phyloP scores from a whole-genome alignment of 2,329 filamentous ascomycete genomes.

The Colletotrichum cordylinicola region DNA sequence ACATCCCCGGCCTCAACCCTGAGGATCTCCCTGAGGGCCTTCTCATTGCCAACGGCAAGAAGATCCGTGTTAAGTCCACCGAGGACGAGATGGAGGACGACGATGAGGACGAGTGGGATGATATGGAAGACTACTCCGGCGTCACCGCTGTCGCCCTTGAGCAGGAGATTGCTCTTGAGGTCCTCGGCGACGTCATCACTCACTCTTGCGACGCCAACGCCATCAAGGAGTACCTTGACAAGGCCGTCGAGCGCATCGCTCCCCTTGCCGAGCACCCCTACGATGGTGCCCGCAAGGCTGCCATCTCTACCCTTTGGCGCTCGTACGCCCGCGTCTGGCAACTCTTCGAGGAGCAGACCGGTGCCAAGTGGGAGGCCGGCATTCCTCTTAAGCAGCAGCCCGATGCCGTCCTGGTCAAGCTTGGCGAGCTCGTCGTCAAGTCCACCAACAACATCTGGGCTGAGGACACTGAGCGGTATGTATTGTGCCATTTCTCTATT shows the following conservation, averaged over 20 bases:
- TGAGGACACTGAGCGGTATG: slow-evolving; percentile 93
- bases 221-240: slow-evolving; percentile 82
- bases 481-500: slow-evolving; percentile 35
- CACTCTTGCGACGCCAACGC: slow-evolving; percentile 80
- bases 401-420: slow-evolving; percentile 79
- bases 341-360: slow-evolving; percentile 79
- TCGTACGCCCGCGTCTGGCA: slow-evolving; percentile 91
- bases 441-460: slow-evolving; percentile 86
- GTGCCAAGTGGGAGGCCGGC: slow-evolving; percentile 87
- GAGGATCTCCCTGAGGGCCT: slow-evolving; percentile 61
- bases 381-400: slow-evolving; percentile 83
- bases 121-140: slow-evolving; percentile 83
- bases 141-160: slow-evolving; percentile 91
- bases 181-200: slow-evolving; percentile 89
- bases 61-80: slow-evolving; percentile 74
- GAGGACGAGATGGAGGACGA: slow-evolving; percentile 66
- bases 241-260: slow-evolving; percentile 81
- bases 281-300: slow-evolving; percentile 91
- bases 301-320: slow-evolving; percentile 90
- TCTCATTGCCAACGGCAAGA: slow-evolving; percentile 81
- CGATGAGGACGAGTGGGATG: slow-evolving; percentile 79
- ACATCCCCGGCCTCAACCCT: slow-evolving; percentile 73
- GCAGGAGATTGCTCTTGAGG: slow-evolving; percentile 97
- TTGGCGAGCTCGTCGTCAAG: slow-evolving; percentile 84
- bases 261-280: slow-evolving; percentile 88